Evolutionary conservation across 208 protist genomes (phyloP), one percentile per base, ranked within the genome.

Genomic region (Crithidia bombi): DNA sequence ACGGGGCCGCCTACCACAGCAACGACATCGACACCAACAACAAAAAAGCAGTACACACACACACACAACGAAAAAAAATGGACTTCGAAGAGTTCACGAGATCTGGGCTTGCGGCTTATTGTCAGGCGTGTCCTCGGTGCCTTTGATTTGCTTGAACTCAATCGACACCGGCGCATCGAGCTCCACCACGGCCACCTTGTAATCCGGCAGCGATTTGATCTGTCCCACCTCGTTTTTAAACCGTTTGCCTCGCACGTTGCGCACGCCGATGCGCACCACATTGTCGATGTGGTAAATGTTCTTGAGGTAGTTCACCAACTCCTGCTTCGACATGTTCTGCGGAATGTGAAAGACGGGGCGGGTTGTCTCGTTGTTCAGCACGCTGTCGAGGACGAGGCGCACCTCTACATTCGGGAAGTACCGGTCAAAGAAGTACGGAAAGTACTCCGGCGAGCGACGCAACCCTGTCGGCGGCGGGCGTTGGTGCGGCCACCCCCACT

Each of bases 81-180:
- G 10, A 41, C 12, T 28, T 5, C 12, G 10, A 63, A 56, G 38
- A 14, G 15, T 52, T 44, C 78, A 83, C 35, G 83, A 67, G 28
- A 91, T 82, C 73, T 84, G 79, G 3, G 82, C 66, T 57, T 91
- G 81, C 26, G 90, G 83, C 47, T 82, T 87, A 61, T 91, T 95
- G 56, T 96, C 90, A 0, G 86, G 86, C 3, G 87, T 93, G 57
- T 96, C 90, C 73, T 93, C 87, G 0, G 90, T 92, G 49, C 87
- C 90, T 79, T 96, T 96, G 67, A 96, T 90, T 57, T 93, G 87
- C 78, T 96, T 96, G 30, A 94, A 86, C 38, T 92, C 89, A 21
- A 96, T 82, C 5, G 72, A 75, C 39, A 96, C 89, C 10, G 91
- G 91, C 26, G 86, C 65, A 67, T 96, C 91, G 10, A 96, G 80